Evolutionary conservation across 345 rosid genomes (phyloP).

Genomic region (Stellera chamaejasme): DNA sequence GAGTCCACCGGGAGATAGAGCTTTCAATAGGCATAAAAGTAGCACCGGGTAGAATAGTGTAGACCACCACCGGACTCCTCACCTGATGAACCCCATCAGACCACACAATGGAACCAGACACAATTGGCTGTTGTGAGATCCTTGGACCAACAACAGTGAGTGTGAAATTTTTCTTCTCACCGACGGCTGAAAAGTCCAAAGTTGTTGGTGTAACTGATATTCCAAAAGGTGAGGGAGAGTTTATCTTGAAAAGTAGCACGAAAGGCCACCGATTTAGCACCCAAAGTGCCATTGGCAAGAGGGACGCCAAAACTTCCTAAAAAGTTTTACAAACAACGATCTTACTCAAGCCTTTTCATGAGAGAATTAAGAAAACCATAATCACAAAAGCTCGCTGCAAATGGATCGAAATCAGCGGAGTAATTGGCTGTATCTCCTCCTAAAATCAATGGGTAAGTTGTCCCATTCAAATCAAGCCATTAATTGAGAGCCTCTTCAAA

Average conservation of each 20-base stretch:
- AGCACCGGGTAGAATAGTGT: slow-evolving; percentile 16
- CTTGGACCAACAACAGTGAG: slow-evolving; percentile 24
- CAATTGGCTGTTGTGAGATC: slow-evolving; percentile 20
- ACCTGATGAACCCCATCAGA: slow-evolving; percentile 7
- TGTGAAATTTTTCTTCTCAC: slow-evolving; percentile 34
- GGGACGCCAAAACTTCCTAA: slow-evolving; percentile 7
- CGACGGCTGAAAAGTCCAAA: slow-evolving; percentile 23
- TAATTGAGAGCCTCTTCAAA: slow-evolving; percentile 18
- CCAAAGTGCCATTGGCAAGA: slow-evolving; percentile 19
- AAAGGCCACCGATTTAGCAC: slow-evolving; percentile 7
- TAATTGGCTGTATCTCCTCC: slow-evolving; percentile 29
- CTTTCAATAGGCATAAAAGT: background rate
- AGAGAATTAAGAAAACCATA: slow-evolving; percentile 15
- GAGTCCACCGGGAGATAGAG: too few species aligned
- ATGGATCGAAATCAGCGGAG: slow-evolving; percentile 15
- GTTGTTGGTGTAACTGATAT: slow-evolving; percentile 31
- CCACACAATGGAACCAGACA: slow-evolving; percentile 29
- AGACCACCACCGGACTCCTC: slow-evolving; percentile 27
- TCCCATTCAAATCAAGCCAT: slow-evolving; percentile 20
- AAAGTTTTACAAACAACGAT: slow-evolving; percentile 21
- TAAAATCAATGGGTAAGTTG: slow-evolving; percentile 23
- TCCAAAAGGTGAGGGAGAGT: slow-evolving; percentile 3
- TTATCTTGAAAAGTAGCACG: slow-evolving; percentile 20
- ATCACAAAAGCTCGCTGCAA: slow-evolving; percentile 10
- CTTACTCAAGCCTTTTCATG: slow-evolving; percentile 10